Conservation (phyloP, 1,139 yeast species). For the Yamadazyma songkhlaensis region DNA sequence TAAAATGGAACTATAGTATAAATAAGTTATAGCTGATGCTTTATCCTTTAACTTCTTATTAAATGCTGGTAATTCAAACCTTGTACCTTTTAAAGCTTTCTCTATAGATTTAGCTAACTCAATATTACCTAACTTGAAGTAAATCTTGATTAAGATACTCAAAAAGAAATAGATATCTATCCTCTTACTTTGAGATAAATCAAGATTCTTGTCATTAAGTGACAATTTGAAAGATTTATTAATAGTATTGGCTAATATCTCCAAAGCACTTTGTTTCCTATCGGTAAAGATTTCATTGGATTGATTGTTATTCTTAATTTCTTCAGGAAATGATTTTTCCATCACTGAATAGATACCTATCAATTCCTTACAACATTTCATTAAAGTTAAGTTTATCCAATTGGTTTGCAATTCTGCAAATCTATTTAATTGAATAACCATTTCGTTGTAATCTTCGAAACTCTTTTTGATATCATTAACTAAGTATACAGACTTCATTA, state of each 20-base stretch:
- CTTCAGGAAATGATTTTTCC: conserved; percentile 30
- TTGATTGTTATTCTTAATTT: conserved; percentile 9
- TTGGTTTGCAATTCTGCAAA: conserved; percentile 60
- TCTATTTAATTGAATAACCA: conserved; percentile 51
- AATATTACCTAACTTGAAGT: conserved; percentile 64
- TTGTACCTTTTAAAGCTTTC: conserved; percentile 63
- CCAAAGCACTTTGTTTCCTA: conserved; percentile 30
- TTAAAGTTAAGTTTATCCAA: conserved; percentile 68
- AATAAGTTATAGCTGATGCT: conserved; percentile 56
- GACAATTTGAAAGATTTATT: conserved; percentile 77
- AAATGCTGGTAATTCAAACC: conserved; percentile 46
- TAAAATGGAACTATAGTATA: conserved; percentile 65
- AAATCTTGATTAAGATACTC: conserved; percentile 67
- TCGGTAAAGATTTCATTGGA: conserved; percentile 8
- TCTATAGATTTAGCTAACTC: conserved; percentile 79
- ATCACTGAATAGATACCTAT: conserved; percentile 44
- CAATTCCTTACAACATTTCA: conserved; percentile 54
- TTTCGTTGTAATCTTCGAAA: conserved; percentile 38
- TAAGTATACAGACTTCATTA: conserved; percentile 38
- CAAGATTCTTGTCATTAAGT: conserved; percentile 71
- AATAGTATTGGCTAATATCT: conserved; percentile 61
- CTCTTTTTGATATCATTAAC: conserved; percentile 35
- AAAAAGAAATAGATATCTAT: conserved; percentile 73
- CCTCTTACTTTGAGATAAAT: conserved; percentile 49
- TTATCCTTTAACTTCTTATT: conserved; percentile 46